Evolutionary conservation across 2,329 filamentous ascomycete species (phyloP).

Genomic region (Trichoderma atrobrunneum): DNA sequence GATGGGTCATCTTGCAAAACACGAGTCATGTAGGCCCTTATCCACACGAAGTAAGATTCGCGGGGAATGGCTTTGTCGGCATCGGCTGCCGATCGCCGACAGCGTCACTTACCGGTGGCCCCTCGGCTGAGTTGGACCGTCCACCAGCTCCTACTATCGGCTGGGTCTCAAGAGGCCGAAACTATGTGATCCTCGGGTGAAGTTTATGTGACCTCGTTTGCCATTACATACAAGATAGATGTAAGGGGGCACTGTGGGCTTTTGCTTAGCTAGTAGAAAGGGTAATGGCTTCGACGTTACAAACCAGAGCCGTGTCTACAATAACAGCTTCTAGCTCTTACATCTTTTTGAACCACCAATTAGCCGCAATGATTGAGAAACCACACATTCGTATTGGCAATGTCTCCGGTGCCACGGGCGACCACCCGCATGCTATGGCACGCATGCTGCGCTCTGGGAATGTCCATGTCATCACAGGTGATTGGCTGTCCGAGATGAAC

Average conservation of each 20-base stretch:
- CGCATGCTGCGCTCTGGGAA: slow-evolving; percentile 33
- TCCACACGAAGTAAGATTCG: neutral
- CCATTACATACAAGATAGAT: neutral
- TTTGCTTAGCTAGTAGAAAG: neutral
- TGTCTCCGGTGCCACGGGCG: slow-evolving; percentile 35
- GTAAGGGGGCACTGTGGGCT: neutral
- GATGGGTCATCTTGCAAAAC: neutral
- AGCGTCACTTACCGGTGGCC: neutral
- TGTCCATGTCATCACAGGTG: slow-evolving; percentile 39
- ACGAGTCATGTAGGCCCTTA: neutral
- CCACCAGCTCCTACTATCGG: neutral
- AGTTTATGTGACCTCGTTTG: neutral
- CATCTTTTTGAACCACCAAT: neutral
- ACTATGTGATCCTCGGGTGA: neutral
- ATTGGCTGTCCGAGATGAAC: slow-evolving; percentile 47
- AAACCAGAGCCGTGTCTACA: neutral
- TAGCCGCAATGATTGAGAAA: slow-evolving; percentile 29
- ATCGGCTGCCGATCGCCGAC: neutral
- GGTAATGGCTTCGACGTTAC: neutral
- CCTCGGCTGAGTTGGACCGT: neutral
- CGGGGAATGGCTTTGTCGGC: neutral
- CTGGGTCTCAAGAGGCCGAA: neutral
- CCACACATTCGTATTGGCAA: slow-evolving; percentile 34
- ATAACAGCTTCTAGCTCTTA: neutral
- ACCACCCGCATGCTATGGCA: slow-evolving; percentile 34